Evolutionary conservation across 352 stramenopile genomes (phyloP), one percentile per base, ranked within the genome.

Genomic region (Phytophthora podocarpi): DNA sequence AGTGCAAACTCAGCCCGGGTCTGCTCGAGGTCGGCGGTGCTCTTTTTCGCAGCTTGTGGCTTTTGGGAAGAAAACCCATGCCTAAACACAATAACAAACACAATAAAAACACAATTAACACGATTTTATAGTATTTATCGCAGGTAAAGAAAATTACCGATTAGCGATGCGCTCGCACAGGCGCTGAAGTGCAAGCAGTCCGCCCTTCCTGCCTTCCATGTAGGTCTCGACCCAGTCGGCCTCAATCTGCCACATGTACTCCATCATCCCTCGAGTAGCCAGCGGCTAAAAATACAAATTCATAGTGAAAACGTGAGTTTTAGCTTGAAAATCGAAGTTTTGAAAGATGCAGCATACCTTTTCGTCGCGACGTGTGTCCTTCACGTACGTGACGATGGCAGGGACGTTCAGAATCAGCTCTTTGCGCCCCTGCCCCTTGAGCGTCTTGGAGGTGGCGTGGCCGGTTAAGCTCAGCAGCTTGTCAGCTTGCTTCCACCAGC

Each of bases 61-160:
- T 18, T 21, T 11, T 50, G 24, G 42, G n/a, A 32, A 5, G 24
- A 18, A n/a, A 34, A 47, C 0, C 32, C 32, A 37, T 16, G 32
- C 6, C 32, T 37, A 37, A 16, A 18, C 32, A n/a, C n/a, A n/a
- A n/a, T n/a, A n/a, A n/a, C n/a, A n/a, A n/a, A n/a, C n/a, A n/a
- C n/a, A n/a, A n/a, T n/a, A n/a, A n/a, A n/a, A n/a, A n/a, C n/a
- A n/a, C n/a, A n/a, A n/a, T n/a, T n/a, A n/a, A n/a, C n/a, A n/a
- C n/a, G n/a, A n/a, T n/a, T n/a, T n/a, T n/a, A n/a, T n/a, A n/a
- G n/a, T n/a, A n/a, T n/a, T n/a, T n/a, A n/a, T n/a, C n/a, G n/a
- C n/a, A n/a, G n/a, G n/a, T n/a, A n/a, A n/a, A n/a, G n/a, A 10
- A 37, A 37, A 13, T 47, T 47, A 50, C 26, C 42, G 42, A 50